Conservation (phyloP, 2,329 filamentous ascomycete genomes). For the Fusarium mexicanum region DNA sequence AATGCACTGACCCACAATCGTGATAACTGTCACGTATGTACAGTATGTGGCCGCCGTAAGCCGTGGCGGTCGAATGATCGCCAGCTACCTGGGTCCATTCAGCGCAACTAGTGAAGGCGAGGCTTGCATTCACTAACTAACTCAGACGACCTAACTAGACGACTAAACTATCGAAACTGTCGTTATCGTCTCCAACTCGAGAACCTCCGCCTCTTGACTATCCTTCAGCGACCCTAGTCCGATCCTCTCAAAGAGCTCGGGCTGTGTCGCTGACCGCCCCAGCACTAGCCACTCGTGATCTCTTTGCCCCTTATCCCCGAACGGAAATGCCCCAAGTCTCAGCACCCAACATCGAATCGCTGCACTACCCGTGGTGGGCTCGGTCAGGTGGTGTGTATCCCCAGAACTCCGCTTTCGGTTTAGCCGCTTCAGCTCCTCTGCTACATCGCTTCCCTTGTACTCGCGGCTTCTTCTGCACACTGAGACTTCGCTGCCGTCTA, state of each 20-base stretch:
- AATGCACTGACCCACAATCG: conserved; percentile 6
- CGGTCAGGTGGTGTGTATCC: not conserved
- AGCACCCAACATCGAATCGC: conserved; percentile 27
- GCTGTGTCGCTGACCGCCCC: conserved; percentile 11
- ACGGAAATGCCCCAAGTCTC: conserved; percentile 22
- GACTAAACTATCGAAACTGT: conserved; percentile 11
- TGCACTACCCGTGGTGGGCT: not conserved
- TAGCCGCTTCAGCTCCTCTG: not conserved
- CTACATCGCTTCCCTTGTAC: not conserved
- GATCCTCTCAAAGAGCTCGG: conserved; percentile 20
- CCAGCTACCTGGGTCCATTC: not conserved
- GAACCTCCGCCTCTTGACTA: not conserved
- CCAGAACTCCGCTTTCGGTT: not conserved
- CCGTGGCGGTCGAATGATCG: not conserved
- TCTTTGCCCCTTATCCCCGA: not conserved
- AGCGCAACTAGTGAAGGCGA: not conserved
- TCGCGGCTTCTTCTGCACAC: conserved; percentile 15
- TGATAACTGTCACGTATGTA: not conserved
- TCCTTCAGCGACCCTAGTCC: conserved; percentile 10
- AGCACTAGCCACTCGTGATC: conserved; percentile 26
- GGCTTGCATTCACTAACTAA: not conserved
- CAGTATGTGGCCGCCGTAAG: not conserved
- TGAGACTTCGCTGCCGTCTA: not conserved
- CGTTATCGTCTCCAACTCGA: not conserved
- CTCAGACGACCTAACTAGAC: not conserved